These are phyloP conservation scores for Brettanomyces nanus DNA, from an alignment of 805 yeast species.

Conservation along the genomic window DNA sequence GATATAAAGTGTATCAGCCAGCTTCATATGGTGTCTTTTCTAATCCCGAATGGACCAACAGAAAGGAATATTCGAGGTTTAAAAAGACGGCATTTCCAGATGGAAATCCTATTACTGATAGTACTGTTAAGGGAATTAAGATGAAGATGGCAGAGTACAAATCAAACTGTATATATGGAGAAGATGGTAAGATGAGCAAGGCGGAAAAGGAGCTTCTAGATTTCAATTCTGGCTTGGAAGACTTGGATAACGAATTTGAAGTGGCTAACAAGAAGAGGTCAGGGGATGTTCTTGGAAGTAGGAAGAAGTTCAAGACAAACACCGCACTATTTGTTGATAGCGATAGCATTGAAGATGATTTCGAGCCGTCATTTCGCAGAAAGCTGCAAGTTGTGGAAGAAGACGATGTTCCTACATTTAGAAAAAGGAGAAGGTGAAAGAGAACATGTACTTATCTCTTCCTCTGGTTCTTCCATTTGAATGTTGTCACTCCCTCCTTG, in stretches of 20 bases:
- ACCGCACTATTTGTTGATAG: background rate
- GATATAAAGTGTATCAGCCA: constrained; percentile 3
- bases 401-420: constrained; percentile 24
- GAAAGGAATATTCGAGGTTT: constrained; percentile 13
- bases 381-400: constrained; percentile 16
- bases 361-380: constrained; percentile 4
- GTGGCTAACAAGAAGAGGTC: constrained; percentile 1
- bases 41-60: constrained; percentile 12
- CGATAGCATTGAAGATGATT: constrained; percentile 2
- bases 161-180: constrained; percentile 8
- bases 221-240: constrained; percentile 3
- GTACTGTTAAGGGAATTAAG: constrained; percentile 13
- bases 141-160: constrained; percentile 11
- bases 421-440: constrained; percentile 10
- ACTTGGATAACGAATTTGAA: constrained; percentile 6
- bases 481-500: constrained; percentile 58
- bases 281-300: too few species aligned
- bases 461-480: constrained; percentile 80
- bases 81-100: constrained; percentile 6
- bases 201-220: constrained; percentile 3
- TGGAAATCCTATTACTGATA: constrained; percentile 14
- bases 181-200: background rate
- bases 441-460: constrained; percentile 32
- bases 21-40: background rate
- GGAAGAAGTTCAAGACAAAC: constrained; percentile 2